These are phyloP conservation scores for Monosporascus sp. DNA, from an alignment of 2,329 filamentous ascomycete species.

Conservation along the genomic window DNA sequence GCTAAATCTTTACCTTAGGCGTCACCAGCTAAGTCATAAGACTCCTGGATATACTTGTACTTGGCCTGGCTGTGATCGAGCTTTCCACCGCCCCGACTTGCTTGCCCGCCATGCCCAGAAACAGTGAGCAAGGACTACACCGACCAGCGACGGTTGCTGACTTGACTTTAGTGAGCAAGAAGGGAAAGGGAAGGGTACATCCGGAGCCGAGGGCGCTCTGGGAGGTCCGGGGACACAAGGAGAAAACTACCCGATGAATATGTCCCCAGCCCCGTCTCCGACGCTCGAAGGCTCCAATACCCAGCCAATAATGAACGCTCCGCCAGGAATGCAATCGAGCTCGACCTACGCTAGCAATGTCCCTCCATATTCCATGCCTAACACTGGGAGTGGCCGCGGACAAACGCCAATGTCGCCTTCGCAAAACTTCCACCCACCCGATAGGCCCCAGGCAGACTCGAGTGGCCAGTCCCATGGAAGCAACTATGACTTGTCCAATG, in stretches of 20 bases:
- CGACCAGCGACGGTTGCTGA: neutral
- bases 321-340: conserved; percentile 18
- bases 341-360: conserved; percentile 14
- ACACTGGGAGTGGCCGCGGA: conserved; percentile 14
- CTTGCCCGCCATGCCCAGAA: conserved; percentile 51
- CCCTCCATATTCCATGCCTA: conserved; percentile 14
- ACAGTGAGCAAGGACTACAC: conserved; percentile 36
- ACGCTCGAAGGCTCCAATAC: conserved; percentile 8
- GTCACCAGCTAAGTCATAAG: conserved; percentile 56
- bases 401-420: conserved; percentile 22
- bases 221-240: conserved; percentile 21
- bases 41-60: conserved; percentile 47
- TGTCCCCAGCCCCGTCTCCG: conserved; percentile 7
- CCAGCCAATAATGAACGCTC: conserved; percentile 10
- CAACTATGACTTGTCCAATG: conserved; percentile 16
- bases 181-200: conserved; percentile 29
- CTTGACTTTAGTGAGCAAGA: conserved; percentile 37
- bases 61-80: conserved; percentile 49
- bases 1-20: conserved; percentile 35
- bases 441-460: conserved; percentile 11
- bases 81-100: conserved; percentile 55
- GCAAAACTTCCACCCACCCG: conserved; percentile 8
- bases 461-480: conserved; percentile 5
- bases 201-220: conserved; percentile 19
- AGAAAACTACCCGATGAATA: conserved; percentile 9